Conservation (phyloP, 1,139 yeast genomes). For the Blastobotrys niveus region DNA sequence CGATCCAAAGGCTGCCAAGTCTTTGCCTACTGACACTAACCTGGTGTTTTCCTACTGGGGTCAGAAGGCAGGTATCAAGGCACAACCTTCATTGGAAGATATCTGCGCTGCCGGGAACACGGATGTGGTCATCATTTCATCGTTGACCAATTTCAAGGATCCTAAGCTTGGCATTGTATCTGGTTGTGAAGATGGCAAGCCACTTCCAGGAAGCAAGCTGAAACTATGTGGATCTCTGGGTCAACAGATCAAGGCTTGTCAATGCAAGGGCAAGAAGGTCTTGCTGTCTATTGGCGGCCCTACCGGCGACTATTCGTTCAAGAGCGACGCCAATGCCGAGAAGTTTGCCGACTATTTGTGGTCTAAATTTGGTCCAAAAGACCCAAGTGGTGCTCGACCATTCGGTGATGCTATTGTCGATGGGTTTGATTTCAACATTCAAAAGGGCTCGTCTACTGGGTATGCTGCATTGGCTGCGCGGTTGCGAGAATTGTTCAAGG, state of each 20-base stretch:
- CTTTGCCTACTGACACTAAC: no score
- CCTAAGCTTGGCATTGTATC: conserved; percentile 36
- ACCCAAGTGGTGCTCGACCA: conserved; percentile 49
- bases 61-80: conserved; percentile 57
- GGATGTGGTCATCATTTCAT: conserved; percentile 55
- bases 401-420: conserved; percentile 62
- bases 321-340: conserved; percentile 52
- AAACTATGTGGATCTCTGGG: conserved; percentile 41
- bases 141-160: conserved; percentile 40
- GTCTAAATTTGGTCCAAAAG: conserved; percentile 71
- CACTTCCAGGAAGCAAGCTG: conserved; percentile 31
- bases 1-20: no score
- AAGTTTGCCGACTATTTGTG: conserved; percentile 70
- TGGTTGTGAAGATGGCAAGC: conserved; percentile 38
- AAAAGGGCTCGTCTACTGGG: conserved; percentile 47
- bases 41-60: no score
- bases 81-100: conserved; percentile 47
- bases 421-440: conserved; percentile 71
- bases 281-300: conserved; percentile 80
- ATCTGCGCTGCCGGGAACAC: conserved; percentile 48
- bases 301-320: conserved; percentile 56
- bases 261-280: conserved; percentile 62
- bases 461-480: conserved; percentile 46
- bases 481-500: conserved; percentile 52
- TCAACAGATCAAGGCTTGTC: conserved; percentile 67